Percentiles rank a stretch among this genome's conserved stretches.
Conservation (phyloP, 75 land plant species). For the Isoetes taiwanensis region DNA sequence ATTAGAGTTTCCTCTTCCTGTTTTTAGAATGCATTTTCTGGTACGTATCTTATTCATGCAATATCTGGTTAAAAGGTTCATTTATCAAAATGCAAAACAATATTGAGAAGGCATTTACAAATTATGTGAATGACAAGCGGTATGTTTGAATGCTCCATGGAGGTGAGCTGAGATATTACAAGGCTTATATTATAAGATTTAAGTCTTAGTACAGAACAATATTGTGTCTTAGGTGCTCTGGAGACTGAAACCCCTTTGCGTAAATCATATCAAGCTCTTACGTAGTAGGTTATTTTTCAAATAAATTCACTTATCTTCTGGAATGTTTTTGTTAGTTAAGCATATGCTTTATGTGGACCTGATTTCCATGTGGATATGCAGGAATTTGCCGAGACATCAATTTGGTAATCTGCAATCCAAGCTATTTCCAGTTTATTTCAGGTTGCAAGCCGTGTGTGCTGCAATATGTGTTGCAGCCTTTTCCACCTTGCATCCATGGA, state of each 20-base stretch:
- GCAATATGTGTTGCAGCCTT: constrained; percentile 48
- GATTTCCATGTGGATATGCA: too few species aligned
- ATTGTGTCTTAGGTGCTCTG: too few species aligned
- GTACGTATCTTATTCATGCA: neutral
- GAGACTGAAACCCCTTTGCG: too few species aligned
- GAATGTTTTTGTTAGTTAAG: neutral
- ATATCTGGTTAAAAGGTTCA: neutral
- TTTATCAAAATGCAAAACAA: neutral
- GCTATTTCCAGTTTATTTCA: constrained; percentile 90
- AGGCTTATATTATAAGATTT: neutral
- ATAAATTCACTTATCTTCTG: neutral
- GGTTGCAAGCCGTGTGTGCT: constrained; percentile 41
- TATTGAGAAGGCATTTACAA: neutral
- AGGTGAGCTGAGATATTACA: neutral
- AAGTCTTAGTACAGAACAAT: too few species aligned
- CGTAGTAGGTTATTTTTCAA: neutral
- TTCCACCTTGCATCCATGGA: constrained; percentile 66
- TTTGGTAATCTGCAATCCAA: constrained; percentile 90
- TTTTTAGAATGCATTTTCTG: too few species aligned
- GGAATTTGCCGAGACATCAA: constrained; percentile 85
- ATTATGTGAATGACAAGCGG: neutral
- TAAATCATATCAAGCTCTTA: neutral
- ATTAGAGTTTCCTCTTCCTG: neutral
- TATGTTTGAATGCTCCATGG: neutral
- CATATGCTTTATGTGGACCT: too few species aligned